These are phyloP conservation scores for Rubia balearica DNA, from an alignment of 305 asterid genomes.

Conservation along the genomic window DNA sequence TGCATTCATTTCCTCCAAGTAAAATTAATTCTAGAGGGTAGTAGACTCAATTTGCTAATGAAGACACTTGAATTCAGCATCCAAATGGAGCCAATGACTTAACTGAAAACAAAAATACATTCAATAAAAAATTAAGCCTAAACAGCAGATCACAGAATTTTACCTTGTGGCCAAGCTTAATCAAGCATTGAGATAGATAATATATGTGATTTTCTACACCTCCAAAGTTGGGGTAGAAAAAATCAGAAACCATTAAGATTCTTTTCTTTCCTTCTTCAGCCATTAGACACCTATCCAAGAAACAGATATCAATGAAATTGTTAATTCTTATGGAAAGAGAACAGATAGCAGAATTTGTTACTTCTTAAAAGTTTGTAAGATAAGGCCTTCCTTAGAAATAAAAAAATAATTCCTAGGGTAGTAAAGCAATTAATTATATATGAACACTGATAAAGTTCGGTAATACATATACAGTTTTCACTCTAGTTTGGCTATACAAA, in stretches of 20 bases:
- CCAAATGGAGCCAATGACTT: neutral
- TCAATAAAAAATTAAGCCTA: neutral
- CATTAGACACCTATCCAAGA: slow-evolving; percentile 30
- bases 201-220: slow-evolving; percentile 97
- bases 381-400: no score
- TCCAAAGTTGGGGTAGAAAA: slow-evolving; percentile 94
- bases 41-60: slow-evolving; percentile 1
- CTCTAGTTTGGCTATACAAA: no score
- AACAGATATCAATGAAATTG: neutral
- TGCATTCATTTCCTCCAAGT: slow-evolving; percentile 22
- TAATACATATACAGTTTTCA: no score
- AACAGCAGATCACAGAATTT: neutral
- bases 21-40: neutral
- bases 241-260: slow-evolving; percentile 88
- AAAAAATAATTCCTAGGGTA: no score
- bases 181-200: slow-evolving; percentile 82
- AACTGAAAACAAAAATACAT: neutral
- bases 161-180: slow-evolving; percentile 91
- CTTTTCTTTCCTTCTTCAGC: slow-evolving; percentile 44
- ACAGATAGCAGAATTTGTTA: no score
- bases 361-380: no score
- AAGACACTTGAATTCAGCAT: neutral
- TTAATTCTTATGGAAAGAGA: neutral
- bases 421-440: no score
- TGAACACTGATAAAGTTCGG: no score